phyloP scores from a whole-genome alignment of 2,329 filamentous ascomycete genomes.

The Aaosphaeria arxii region DNA sequence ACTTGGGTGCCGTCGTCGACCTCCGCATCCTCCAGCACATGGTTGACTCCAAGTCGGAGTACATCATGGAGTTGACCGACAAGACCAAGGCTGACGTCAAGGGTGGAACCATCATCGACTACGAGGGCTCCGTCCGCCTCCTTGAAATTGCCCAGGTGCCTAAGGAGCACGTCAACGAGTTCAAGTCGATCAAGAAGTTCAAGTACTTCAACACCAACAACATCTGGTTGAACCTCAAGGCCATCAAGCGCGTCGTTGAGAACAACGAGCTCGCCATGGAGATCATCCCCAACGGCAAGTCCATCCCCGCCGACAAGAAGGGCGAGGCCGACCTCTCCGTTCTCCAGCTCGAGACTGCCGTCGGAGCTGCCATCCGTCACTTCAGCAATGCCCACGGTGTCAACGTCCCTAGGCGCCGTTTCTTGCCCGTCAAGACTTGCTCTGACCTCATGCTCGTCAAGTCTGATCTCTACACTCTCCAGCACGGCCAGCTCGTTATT shows the following conservation, averaged over 20 bases:
- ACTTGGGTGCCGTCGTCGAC: slow-evolving; percentile 95
- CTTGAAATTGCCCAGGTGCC: slow-evolving; percentile 98
- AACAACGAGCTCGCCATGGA: slow-evolving; percentile 98
- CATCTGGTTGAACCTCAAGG: slow-evolving; percentile 98
- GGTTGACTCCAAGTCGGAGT: slow-evolving; percentile 94
- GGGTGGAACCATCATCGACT: slow-evolving; percentile 99
- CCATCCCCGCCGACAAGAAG: slow-evolving; percentile 98
- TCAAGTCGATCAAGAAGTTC: slow-evolving; percentile 99
- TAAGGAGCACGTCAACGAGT: slow-evolving; percentile 99
- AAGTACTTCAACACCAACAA: slow-evolving; percentile 99
- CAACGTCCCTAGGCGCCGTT: slow-evolving; percentile 94
- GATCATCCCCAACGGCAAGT: slow-evolving; percentile 99
- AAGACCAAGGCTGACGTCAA: slow-evolving; percentile 99
- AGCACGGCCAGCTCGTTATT: slow-evolving; percentile 97
- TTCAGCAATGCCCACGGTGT: slow-evolving; percentile 98
- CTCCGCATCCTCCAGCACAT: slow-evolving; percentile 99
- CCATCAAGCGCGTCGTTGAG: slow-evolving; percentile 98
- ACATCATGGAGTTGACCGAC: slow-evolving; percentile 99
- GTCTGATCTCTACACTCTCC: slow-evolving; percentile 96
- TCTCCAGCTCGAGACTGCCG: slow-evolving; percentile 96
- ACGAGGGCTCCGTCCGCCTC: slow-evolving; percentile 93
- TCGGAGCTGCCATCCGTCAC: slow-evolving; percentile 97
- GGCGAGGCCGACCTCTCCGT: slow-evolving; percentile 97
- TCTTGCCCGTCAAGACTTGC: slow-evolving; percentile 99
- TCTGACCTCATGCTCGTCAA: slow-evolving; percentile 99